A percentile compares a stretch with the other conserved stretches of the same genome.
Evolutionary conservation across 2,329 filamentous ascomycete species (phyloP).

Genomic region (Ophiostoma himal-ulmi): DNA sequence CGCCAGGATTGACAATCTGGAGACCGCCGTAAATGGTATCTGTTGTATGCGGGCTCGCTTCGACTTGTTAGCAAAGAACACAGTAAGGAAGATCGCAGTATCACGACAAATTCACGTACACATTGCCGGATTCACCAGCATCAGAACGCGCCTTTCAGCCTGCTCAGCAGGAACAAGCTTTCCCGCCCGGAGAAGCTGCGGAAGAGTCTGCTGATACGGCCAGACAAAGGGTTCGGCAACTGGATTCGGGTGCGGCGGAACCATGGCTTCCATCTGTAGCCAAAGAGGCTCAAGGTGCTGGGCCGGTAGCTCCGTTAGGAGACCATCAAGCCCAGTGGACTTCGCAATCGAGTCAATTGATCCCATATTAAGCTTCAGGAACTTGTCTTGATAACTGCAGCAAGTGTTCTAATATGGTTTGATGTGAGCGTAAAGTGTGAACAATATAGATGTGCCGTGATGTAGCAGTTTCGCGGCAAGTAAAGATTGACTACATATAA

Average conservation of each 20-base stretch:
- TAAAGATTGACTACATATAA: neutral
- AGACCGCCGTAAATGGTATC: slow-evolving; percentile 51
- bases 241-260: slow-evolving; percentile 41
- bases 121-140: slow-evolving; percentile 38
- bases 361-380: neutral
- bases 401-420: neutral
- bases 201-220: slow-evolving; percentile 33
- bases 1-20: slow-evolving; percentile 49
- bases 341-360: neutral
- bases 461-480: neutral
- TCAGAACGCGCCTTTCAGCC: slow-evolving; percentile 36
- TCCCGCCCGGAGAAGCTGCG: slow-evolving; percentile 33
- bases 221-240: slow-evolving; percentile 34
- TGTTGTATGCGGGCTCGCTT: slow-evolving; percentile 42
- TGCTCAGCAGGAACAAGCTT: slow-evolving; percentile 33
- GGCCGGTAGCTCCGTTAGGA: slow-evolving; percentile 5
- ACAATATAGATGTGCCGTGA: neutral
- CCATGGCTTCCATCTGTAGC: slow-evolving; percentile 15
- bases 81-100: neutral
- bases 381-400: neutral
- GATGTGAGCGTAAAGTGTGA: neutral
- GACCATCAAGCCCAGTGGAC: neutral
- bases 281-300: slow-evolving; percentile 12
- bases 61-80: neutral
- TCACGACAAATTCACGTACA: neutral